Evolutionary conservation across 352 stramenopile genomes (phyloP), one percentile per base, ranked within the genome.

Genomic region (Saprolegnia parasitica): DNA sequence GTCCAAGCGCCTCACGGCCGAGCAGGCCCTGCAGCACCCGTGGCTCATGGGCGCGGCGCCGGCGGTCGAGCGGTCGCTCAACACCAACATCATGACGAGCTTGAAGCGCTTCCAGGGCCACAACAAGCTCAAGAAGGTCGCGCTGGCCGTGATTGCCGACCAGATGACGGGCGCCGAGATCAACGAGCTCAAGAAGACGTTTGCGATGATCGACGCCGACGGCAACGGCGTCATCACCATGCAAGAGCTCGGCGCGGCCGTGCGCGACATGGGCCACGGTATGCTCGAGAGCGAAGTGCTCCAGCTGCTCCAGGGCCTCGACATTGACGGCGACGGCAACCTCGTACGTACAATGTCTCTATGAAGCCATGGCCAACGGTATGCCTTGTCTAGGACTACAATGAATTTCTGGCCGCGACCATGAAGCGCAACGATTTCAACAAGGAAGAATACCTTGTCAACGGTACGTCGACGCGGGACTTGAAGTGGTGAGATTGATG

Each of bases 351-450:
- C n/a, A n/a, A n/a, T n/a, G n/a, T n/a, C n/a, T n/a, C n/a, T n/a
- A n/a, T n/a, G n/a, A n/a, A n/a, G n/a, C n/a, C n/a, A n/a, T n/a
- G n/a, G n/a, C n/a, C n/a, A n/a, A n/a, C n/a, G n/a, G n/a, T n/a
- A n/a, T n/a, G n/a, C n/a, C n/a, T n/a, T n/a, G n/a, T n/a, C n/a
- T 81, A 93, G 15, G 90, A 97, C 75, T 97, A 96, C 75, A 83
- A 88, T 5, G 89, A 97, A 72, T 97, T 97, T 68, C 72, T 97
- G 49, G 90, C 90, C 26, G 90, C 90, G 20, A 97, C 90, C 21
- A 96, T 97, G 87, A 95, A 97, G 78, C 82, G 82, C 1, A 93
- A 93, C 74, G 62, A 90, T 47, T 79, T 84, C 68, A 93, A 92
- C 78, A 91, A 93, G 76, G 73, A 93, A 67, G 83, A 94, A 72